Conservation (phyloP, 106 monocot species). For the Allium cepa region DNA sequence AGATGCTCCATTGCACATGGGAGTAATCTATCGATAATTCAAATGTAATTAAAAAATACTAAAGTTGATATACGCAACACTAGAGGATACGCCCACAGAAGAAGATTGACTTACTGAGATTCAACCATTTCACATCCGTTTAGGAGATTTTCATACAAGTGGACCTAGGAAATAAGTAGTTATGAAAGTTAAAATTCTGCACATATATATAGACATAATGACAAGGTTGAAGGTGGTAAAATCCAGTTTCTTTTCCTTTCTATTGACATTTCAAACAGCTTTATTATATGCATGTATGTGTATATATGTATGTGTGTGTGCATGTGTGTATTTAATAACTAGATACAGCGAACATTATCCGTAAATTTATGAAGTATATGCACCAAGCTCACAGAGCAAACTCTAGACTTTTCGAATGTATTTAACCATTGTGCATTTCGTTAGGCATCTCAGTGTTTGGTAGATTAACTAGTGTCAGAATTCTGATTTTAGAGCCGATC, state of each 20-base stretch:
- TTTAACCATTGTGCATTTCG: too few species aligned
- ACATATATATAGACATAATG: not conserved
- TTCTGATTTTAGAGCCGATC: too few species aligned
- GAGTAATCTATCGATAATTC: conserved; percentile 43
- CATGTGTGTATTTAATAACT: too few species aligned
- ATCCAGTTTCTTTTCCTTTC: not conserved
- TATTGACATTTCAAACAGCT: not conserved
- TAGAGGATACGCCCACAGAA: not conserved
- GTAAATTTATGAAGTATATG: too few species aligned
- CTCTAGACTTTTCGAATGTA: too few species aligned
- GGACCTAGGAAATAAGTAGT: conserved; percentile 41
- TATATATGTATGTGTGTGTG: too few species aligned
- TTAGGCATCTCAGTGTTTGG: too few species aligned
- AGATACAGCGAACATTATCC: too few species aligned
- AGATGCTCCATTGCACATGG: conserved; percentile 85
- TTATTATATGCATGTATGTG: too few species aligned
- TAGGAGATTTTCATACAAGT: conserved; percentile 92
- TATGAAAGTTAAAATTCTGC: not conserved
- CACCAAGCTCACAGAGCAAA: too few species aligned
- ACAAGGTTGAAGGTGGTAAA: not conserved
- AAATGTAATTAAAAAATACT: conserved; percentile 6
- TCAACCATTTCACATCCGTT: conserved; percentile 99
- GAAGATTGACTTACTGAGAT: conserved; percentile 68
- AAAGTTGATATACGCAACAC: not conserved
- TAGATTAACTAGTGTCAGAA: too few species aligned